A percentile compares a stretch with the other conserved stretches of the same genome.
Evolutionary conservation across 805 yeast genomes (phyloP).

Genomic region (Lipomyces orientalis): DNA sequence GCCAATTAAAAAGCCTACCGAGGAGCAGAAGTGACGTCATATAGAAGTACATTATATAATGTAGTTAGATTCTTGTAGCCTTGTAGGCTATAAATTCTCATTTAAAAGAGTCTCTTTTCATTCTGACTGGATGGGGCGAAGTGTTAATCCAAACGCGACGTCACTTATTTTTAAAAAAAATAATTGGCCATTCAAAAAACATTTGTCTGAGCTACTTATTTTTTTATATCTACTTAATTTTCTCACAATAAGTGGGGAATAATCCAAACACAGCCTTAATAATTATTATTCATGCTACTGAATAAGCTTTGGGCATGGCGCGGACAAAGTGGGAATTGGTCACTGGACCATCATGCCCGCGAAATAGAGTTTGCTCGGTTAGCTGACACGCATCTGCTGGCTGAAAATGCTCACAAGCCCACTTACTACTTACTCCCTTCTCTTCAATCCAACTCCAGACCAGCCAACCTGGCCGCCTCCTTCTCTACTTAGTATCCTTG

Average conservation of each 20-base stretch:
- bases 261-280: too few relatives aligned
- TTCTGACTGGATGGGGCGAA: too few relatives aligned
- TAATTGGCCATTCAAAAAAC: too few relatives aligned
- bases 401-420: not conserved
- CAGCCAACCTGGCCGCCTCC: not conserved
- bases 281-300: not conserved
- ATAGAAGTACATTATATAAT: not conserved
- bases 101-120: too few relatives aligned
- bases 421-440: not conserved
- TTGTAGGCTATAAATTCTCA: not conserved
- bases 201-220: not conserved
- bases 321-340: not conserved
- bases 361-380: not conserved
- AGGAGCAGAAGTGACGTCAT: not conserved
- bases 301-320: not conserved
- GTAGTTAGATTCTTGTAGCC: not conserved
- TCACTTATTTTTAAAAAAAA: too few relatives aligned
- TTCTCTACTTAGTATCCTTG: not conserved
- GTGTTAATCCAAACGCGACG: too few relatives aligned
- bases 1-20: constrained; percentile 23
- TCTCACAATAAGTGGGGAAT: too few relatives aligned
- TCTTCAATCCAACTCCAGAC: not conserved
- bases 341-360: not conserved
- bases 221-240: too few relatives aligned
- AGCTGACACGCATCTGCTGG: not conserved